phyloP scores from a whole-genome alignment of 805 yeast species.

The Saccharomycopsis sp. region DNA sequence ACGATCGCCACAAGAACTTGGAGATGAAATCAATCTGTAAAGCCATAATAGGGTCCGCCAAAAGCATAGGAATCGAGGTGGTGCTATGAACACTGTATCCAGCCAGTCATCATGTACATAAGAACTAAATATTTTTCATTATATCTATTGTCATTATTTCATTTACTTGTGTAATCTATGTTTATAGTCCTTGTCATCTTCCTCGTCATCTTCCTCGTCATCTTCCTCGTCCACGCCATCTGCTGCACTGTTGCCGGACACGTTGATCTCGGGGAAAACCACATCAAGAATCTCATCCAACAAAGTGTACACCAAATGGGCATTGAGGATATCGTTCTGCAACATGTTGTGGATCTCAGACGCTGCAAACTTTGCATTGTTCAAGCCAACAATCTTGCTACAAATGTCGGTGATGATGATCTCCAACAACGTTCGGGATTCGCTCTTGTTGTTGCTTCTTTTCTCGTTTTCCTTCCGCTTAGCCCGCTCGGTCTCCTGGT shows the following conservation, averaged over 20 bases:
- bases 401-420: conserved; percentile 54
- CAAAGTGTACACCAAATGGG: conserved; percentile 49
- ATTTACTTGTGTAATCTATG: neutral
- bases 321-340: conserved; percentile 65
- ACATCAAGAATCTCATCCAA: conserved; percentile 49
- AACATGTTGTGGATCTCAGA: conserved; percentile 50
- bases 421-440: conserved; percentile 49
- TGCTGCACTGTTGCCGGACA: neutral
- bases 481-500: neutral
- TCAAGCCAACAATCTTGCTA: conserved; percentile 63
- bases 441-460: conserved; percentile 43
- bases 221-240: neutral
- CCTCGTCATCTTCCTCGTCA: conserved; percentile 2
- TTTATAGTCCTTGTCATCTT: neutral
- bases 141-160: neutral
- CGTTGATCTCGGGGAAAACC: conserved; percentile 22
- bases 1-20: conserved; percentile 62
- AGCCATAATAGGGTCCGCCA: conserved; percentile 81
- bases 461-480: conserved; percentile 24
- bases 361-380: conserved; percentile 57
- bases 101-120: no score
- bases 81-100: conserved; percentile 53
- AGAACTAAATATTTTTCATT: neutral
- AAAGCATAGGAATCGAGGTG: conserved; percentile 77
- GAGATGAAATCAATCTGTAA: conserved; percentile 73